Base-by-base conservation (phyloP, 305 asterid species). In the Solanum chacoense region DNA sequence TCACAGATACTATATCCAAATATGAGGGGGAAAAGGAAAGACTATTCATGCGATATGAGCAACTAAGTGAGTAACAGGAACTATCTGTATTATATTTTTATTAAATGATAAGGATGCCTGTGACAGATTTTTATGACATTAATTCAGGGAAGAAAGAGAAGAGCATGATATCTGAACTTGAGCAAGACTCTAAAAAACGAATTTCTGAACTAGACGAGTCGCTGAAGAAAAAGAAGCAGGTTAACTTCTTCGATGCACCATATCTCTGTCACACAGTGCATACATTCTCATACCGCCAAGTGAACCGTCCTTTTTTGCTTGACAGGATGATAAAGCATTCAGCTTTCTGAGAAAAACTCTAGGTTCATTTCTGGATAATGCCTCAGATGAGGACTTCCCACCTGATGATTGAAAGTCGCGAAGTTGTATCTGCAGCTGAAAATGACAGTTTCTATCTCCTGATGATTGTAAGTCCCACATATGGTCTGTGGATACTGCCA, bases 321-420 rank as follows among this genome's bases (percentile, higher is more conserved):
- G 85, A 83, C 94, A 97, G 99, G 99, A 95, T 90, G 98, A 96
- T 89, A 95, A 94, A 91, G 94, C 98, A 88, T 95, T 95, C 93
- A 95, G 96, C 95, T 94, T 96, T 86, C 91, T 97, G 91, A 95
- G 94, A 87, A 96, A 96, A 90, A 93, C 94, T 38, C 91, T 96
- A 45, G 99, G 97, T 6, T 97, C 99, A 35, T 94, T 97, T 91
- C 95, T 96, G 92, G 99, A 97, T 88, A 89, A 93, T 88, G 98
- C 97, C 87, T 96, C 98, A 34, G 99, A 96, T 85, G 99, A 96
- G 89, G 99, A 95, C 93, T 95, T 96, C 93, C 98, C 96, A n/a
- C 93, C 91, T 50, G 98, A 97, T 50, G 98, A 95, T 88, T 95
- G 92, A 94, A 88, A 45, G 87, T 55, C 75, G 55, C 42, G 11